Evolutionary conservation across 371 early-diverging fungal genomes (phyloP), one percentile per base, ranked within the genome.

Genomic region (Mortierella sp.): DNA sequence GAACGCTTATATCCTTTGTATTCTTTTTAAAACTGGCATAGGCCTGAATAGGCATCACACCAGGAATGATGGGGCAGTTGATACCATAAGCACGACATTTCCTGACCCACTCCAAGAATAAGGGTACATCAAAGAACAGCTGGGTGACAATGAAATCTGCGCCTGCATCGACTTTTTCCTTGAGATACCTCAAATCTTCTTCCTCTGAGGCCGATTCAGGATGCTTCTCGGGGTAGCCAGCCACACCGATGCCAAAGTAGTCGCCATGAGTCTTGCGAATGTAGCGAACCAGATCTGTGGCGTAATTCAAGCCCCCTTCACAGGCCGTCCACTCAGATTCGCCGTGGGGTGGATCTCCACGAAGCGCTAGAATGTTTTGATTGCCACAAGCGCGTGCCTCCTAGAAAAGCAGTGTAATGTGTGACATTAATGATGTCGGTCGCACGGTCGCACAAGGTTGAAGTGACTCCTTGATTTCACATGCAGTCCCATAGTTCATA

Each of bases 191-290:
- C 60, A 96, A 76, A 76, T 96, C 98, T 23, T 84, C 86, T 62
- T 93, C 93, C 63, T 83, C 81, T 67, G 89, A 85, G 42, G 84
- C 80, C 41, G 88, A 87, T 61, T 94, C 93, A 26, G 89, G 81
- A 78, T 94, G 94, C 51, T 95, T 96, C 81, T 97, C 97, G 38
- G 97, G 97, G 79, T 97, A 95, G 26, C 94, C 96, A 12, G 97
- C 97, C 58, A 97, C 97, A 61, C 92, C 93, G 67, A 96, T 94
- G 79, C 96, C 94, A 78, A 97, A 97, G 84, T 95, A 94, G 80
- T 95, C 94, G 65, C 96, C 98, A 78, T 96, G 94, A 55, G 92
- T 83, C 67, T 91, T 69, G 56, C 94, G 87, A 64, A 97, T 96
- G 82, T 96, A 95, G 28, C 83, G 82, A 45, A 97, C 96, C 53